Evolutionary conservation across 2,329 filamentous ascomycete species (phyloP), one percentile per base, ranked within the genome.

Genomic region (Colletotrichum chlorophyti): DNA sequence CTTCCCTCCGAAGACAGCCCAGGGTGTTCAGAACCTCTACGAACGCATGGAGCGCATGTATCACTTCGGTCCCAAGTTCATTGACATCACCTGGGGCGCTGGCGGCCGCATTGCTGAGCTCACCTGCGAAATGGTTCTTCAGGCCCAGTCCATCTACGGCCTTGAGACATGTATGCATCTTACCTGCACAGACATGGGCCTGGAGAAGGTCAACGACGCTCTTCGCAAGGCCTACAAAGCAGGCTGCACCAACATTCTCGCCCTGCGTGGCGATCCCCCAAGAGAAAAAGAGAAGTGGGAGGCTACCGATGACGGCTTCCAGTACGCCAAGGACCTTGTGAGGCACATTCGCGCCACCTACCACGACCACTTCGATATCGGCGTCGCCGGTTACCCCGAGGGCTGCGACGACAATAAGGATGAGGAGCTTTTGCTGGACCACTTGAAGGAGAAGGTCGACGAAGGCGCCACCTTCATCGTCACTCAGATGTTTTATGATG

Each of bases 21-120:
- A 95, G 78, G 95, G 95, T 83, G 94, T 99, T 11, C 95, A 99
- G 79, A 99, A 99, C 75, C 88, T 99, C 58, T 99, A 99, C 82
- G 95, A 99, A 68, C 91, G 95, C 67, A 98, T 99, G 91, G 95
- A 99, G 77, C 93, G 93, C 77, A 99, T 99, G 95, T 93, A 97
- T 76, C 86, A 89, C 69, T 86, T 96, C 63, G 95, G 93, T 2
- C 95, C 94, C 63, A 90, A 93, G 70, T 99, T 99, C 80, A 93
- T 99, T 73, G 95, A 99, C 76, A 90, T 99, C 70, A 99, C 95
- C 63, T 99, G 95, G 95, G 96, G 96, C 63, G 95, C 95, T 49
- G 95, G 95, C 66, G 95, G 95, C 43, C 88, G 91, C 65, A 86
- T 95, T 66, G 95, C 94, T 53, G 90, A 96, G 71, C 79, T 99